Percentiles rank a stretch among this genome's conserved stretches.
phyloP scores from a whole-genome alignment of 306 rosid species.

The Aeschynomene evenia region DNA sequence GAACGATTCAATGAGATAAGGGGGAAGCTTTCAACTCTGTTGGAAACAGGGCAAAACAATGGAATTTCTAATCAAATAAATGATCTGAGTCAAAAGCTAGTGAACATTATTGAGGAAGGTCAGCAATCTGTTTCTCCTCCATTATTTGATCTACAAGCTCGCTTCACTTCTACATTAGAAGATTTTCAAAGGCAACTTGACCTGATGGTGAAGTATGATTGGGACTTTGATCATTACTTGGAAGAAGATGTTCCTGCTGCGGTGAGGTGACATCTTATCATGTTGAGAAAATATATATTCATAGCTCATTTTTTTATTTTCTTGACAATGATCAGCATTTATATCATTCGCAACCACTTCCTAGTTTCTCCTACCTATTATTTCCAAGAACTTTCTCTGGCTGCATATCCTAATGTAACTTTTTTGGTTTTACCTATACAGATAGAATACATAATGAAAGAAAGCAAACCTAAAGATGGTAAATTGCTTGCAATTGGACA shows the following conservation, averaged over 20 bases:
- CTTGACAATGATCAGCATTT: constrained; percentile 3
- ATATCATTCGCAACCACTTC: not conserved
- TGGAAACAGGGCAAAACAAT: constrained; percentile 74
- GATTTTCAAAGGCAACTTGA: constrained; percentile 98
- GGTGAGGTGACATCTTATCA: constrained; percentile 92
- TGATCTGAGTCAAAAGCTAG: constrained; percentile 87
- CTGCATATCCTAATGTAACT: constrained; percentile 20
- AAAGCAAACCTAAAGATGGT: constrained; percentile 87
- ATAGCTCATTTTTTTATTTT: constrained; percentile 21
- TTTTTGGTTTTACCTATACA: constrained; percentile 35
- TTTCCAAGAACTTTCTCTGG: constrained; percentile 16
- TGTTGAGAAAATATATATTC: constrained; percentile 39
- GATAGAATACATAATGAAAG: constrained; percentile 79
- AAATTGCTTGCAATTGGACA: constrained; percentile 96
- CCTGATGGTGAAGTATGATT: constrained; percentile 89
- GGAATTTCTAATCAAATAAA: constrained; percentile 65
- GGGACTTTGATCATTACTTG: constrained; percentile 96
- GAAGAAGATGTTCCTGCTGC: constrained; percentile 95
- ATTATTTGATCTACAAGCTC: constrained; percentile 80
- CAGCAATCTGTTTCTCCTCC: constrained; percentile 92
- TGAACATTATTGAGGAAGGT: constrained; percentile 78
- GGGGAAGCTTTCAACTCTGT: constrained; percentile 57
- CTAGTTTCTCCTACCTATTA: constrained; percentile 12
- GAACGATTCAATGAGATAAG: constrained; percentile 77
- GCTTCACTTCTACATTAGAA: constrained; percentile 73